phyloP scores from a whole-genome alignment of 768 basidiomycete species.

The Tylopilus intermedius region DNA sequence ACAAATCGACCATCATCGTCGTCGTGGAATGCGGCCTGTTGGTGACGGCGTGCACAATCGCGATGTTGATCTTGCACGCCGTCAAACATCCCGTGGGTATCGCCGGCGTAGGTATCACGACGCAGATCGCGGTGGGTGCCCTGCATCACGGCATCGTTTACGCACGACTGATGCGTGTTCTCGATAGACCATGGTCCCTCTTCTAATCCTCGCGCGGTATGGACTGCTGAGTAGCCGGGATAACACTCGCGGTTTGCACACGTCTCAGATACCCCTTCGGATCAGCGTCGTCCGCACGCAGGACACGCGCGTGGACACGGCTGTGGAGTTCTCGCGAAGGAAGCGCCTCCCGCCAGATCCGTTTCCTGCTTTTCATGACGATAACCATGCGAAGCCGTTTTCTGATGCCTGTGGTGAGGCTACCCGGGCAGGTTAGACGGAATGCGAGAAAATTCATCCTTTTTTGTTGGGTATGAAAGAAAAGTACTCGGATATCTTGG shows the following conservation, averaged over 20 bases:
- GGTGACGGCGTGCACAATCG: constrained; percentile 13
- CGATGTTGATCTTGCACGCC: constrained; percentile 14
- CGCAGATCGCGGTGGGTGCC: constrained; percentile 18
- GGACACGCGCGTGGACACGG: constrained; percentile 3
- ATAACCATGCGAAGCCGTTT: constrained; percentile 5
- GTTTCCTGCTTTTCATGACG: neutral
- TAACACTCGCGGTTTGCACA: neutral
- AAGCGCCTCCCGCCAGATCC: neutral
- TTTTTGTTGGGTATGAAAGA: too few species aligned
- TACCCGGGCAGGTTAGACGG: neutral
- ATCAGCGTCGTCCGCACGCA: constrained; percentile 12
- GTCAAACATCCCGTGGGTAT: constrained; percentile 3
- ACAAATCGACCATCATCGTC: constrained; percentile 15
- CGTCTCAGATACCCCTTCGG: constrained; percentile 13
- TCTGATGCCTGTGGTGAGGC: neutral
- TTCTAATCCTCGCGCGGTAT: constrained; percentile 18
- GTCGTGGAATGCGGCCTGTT: constrained; percentile 22
- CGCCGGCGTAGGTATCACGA: constrained; percentile 16
- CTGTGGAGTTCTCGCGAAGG: neutral
- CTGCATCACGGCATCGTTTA: neutral
- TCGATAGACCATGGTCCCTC: constrained; percentile 10
- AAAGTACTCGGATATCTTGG: too few species aligned
- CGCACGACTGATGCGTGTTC: neutral
- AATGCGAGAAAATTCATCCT: too few species aligned
- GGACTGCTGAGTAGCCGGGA: constrained; percentile 7